Evolutionary conservation across 2,329 filamentous ascomycete genomes (phyloP).

Genomic region (Ploettnerulaceae sp.): DNA sequence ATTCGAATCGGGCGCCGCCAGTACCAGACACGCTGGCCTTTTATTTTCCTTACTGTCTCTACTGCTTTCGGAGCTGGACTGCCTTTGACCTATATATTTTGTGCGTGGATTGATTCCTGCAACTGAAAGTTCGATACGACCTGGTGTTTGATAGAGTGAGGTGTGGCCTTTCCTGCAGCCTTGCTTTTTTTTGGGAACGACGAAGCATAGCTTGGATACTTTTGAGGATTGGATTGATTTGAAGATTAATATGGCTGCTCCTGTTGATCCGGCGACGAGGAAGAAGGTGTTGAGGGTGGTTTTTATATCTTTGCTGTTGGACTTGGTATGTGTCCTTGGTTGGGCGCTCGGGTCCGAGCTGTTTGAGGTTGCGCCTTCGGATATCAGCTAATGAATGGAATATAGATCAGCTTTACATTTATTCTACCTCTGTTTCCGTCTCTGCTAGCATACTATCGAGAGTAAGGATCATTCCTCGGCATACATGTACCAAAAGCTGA

Average conservation of each 20-base stretch:
- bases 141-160: background rate
- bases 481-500: conserved; percentile 39
- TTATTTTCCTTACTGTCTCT: background rate
- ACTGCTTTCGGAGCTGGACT: background rate
- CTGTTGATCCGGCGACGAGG: conserved; percentile 53
- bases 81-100: background rate
- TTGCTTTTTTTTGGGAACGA: background rate
- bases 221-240: background rate
- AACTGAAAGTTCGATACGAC: background rate
- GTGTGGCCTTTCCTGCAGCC: background rate
- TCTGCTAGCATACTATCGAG: conserved; percentile 92
- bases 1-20: background rate
- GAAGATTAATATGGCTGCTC: conserved; percentile 28
- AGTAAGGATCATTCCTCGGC: conserved; percentile 45
- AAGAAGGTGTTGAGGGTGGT: conserved; percentile 83
- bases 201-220: background rate
- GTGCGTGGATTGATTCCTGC: background rate
- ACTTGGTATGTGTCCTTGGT: conserved; percentile 60
- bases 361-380: background rate
- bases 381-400: conserved; percentile 4
- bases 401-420: conserved; percentile 67
- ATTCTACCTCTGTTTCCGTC: conserved; percentile 95
- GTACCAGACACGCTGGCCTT: conserved; percentile 1
- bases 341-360: background rate
- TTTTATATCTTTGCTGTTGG: conserved; percentile 82